A percentile compares a stretch with the other conserved stretches of the same genome.
These are phyloP conservation scores for Hymenoscyphus linearis DNA, from an alignment of 2,329 filamentous ascomycete species.

Conservation along the genomic window DNA sequence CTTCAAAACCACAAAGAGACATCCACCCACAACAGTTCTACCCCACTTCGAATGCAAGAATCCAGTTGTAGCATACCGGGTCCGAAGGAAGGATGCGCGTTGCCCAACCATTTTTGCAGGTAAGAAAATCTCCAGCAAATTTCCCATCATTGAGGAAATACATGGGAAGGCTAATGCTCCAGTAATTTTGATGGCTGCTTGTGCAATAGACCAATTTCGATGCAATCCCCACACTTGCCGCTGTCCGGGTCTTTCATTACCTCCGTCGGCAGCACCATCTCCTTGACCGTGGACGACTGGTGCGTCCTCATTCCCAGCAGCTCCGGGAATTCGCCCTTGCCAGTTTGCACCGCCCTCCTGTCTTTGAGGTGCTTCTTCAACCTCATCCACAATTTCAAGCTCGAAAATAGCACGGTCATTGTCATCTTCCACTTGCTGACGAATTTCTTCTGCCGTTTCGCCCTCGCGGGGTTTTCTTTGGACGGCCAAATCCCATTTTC, in stretches of 20 bases:
- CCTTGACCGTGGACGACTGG: conserved; percentile 1
- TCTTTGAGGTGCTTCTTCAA: not conserved
- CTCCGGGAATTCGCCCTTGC: not conserved
- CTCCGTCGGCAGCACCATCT: conserved; percentile 1
- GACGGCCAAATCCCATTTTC: conserved; percentile 30
- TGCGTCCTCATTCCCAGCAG: not conserved
- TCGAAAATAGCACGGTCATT: conserved; percentile 25
- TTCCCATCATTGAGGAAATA: conserved; percentile 73
- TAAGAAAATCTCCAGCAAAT: conserved; percentile 62
- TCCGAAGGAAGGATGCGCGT: not conserved
- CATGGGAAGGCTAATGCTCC: conserved; percentile 75
- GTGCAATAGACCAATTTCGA: conserved; percentile 41
- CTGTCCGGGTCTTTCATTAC: not conserved
- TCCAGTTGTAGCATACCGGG: conserved; percentile 25
- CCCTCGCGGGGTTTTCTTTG: conserved; percentile 31
- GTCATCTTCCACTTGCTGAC: conserved; percentile 30
- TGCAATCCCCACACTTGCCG: conserved; percentile 21
- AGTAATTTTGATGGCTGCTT: conserved; percentile 54
- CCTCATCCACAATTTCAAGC: conserved; percentile 17
- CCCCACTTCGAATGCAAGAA: conserved; percentile 84
- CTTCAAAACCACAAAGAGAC: conserved; percentile 80
- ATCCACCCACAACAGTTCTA: conserved; percentile 81
- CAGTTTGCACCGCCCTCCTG: not conserved
- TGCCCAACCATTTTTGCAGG: conserved; percentile 59
- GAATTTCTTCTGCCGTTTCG: conserved; percentile 31